These are phyloP conservation scores for Solanum chiquidenum DNA, from an alignment of 257 asterid genomes.

Conservation along the genomic window DNA sequence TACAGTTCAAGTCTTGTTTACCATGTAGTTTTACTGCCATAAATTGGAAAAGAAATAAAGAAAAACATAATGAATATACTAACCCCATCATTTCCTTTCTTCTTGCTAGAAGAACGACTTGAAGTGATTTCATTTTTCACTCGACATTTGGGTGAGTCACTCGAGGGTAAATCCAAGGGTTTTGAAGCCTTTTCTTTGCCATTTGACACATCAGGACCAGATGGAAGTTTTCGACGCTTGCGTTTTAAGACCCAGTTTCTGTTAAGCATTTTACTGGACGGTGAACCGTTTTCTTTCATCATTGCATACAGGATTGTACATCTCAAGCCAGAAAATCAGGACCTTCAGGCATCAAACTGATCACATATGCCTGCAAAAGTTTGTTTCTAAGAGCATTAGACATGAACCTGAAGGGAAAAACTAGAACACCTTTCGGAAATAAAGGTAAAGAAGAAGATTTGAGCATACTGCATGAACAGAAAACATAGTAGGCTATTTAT, in stretches of 20 bases:
- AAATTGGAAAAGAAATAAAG: not conserved
- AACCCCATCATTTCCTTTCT: constrained; percentile 86
- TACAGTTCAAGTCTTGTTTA: not conserved
- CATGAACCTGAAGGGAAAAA: not conserved
- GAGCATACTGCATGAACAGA: not conserved
- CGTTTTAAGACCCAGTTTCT: constrained; percentile 69
- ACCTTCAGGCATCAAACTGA: not conserved
- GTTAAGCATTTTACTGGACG: constrained; percentile 36
- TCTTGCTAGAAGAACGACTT: constrained; percentile 39
- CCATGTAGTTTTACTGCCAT: not conserved
- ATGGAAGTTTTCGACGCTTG: constrained; percentile 51
- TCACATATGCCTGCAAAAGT: not conserved
- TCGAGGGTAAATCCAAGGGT: constrained; percentile 28
- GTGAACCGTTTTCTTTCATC: constrained; percentile 49
- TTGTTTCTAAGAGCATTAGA: not conserved
- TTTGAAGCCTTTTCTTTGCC: constrained; percentile 29
- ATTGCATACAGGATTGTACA: constrained; percentile 10
- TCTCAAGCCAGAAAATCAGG: constrained; percentile 12
- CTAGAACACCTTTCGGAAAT: not conserved
- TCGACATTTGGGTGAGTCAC: constrained; percentile 20
- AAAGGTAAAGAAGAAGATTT: not conserved
- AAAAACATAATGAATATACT: constrained; percentile 9
- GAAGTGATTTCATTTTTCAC: constrained; percentile 25
- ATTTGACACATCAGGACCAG: constrained; percentile 30
- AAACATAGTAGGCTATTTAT: not conserved